A percentile compares a stretch with the other conserved stretches of the same genome.
Conservation (phyloP, 495 filamentous ascomycete genomes). For the Pyrenopolyporus hunteri region DNA sequence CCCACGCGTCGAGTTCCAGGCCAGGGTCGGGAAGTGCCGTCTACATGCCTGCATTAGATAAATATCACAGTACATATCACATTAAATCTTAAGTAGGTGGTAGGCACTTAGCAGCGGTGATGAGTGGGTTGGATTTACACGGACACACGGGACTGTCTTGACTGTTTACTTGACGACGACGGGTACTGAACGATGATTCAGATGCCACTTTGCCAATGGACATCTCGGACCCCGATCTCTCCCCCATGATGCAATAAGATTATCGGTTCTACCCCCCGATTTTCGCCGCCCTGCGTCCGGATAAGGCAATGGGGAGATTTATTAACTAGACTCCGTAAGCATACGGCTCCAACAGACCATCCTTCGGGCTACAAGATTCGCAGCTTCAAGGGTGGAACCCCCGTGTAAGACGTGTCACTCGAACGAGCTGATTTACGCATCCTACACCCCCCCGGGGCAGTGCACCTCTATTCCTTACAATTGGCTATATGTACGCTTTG, state of each 20-base stretch:
- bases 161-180: too few relatives aligned
- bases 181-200: too few relatives aligned
- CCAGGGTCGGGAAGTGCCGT: constrained; percentile 16
- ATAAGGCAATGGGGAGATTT: constrained; percentile 2
- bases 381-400: constrained; percentile 12
- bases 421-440: constrained; percentile 15
- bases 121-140: too few relatives aligned
- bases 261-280: constrained; percentile 17
- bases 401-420: constrained; percentile 30
- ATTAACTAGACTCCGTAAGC: constrained; percentile 18
- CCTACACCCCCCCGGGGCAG: constrained; percentile 25
- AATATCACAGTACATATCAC: neutral
- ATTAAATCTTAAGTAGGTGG: too few relatives aligned
- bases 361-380: constrained; percentile 22
- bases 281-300: constrained; percentile 17
- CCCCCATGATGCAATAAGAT: constrained; percentile 6
- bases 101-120: too few relatives aligned
- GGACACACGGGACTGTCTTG: too few relatives aligned
- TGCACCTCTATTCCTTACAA: constrained; percentile 18
- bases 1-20: constrained; percentile 16
- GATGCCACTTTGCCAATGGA: neutral
- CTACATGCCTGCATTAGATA: constrained; percentile 2
- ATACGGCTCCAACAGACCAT: constrained; percentile 17
- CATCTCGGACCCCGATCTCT: constrained; percentile 10
- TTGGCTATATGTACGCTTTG: constrained; percentile 20